Evolutionary conservation across 2,329 filamentous ascomycete species (phyloP), one percentile per base, ranked within the genome.

Genomic region (Tolypocladium album): DNA sequence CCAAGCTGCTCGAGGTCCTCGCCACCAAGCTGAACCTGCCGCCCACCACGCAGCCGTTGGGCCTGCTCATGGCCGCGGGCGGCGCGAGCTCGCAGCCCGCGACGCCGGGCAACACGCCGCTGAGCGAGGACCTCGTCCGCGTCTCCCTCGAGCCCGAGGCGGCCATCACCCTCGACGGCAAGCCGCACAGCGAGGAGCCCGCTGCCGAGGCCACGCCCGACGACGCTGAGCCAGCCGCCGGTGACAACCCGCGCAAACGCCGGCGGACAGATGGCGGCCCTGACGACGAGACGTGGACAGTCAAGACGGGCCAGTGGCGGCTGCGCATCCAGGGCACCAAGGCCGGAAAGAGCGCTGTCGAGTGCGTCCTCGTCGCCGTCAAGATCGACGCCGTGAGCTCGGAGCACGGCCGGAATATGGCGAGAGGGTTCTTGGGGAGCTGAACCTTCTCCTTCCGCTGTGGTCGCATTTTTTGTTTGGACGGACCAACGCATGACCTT

Each of bases 1-100:
- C 85, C 0, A 87, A 86, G 59, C 77, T 97, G 7, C 84, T 95
- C 64, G 87, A 90, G 66, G 87, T 96, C 11, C 81, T 96, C n/a
- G 85, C 88, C 2, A 87, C 87, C 40, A 95, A 93, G 71, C 82
- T 94, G 65, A 88, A 87, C 63, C 72, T 92, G 7, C 84, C 88
- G 13, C 76, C 78, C 0, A 81, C 80, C 0, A 79, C 78, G 0
- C 78, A 82, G 61, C 84, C 88, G 0, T 72, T 89, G 1, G 87
- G 88, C 9, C 74, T 89, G 43, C 79, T 89, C 71, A 87, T 89
- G 82, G 76, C 82, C 56, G 78, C 82, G 4, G 85, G 84, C n/a
- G 86, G 82, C 13, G 81, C 82, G 8, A 78, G 78, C 52, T 83
- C 80, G 61, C 83, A 85, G 66, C 82, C 86, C 0, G 78, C 84